Conservation (phyloP, 768 basidiomycete species). For the Rubroboletus pulcherrimus region DNA sequence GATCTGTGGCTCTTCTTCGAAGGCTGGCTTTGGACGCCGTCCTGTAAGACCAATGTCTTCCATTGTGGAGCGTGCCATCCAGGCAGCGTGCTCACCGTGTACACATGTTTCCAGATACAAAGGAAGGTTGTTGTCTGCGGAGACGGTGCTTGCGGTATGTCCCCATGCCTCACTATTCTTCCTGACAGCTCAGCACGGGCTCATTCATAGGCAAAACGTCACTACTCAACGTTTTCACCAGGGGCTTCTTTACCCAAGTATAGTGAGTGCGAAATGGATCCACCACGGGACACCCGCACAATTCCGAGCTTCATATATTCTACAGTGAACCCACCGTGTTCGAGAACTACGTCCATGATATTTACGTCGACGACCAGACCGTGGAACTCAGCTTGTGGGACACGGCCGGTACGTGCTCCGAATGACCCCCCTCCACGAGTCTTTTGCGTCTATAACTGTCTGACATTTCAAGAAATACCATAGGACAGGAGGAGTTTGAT, state of each 20-base stretch:
- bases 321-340: constrained; percentile 89
- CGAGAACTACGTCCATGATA: constrained; percentile 94
- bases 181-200: constrained; percentile 9
- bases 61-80: constrained; percentile 3
- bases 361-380: constrained; percentile 79
- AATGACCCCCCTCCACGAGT: not conserved
- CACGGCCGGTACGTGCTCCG: constrained; percentile 69
- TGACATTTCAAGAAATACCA: constrained; percentile 31
- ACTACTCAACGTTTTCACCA: constrained; percentile 81
- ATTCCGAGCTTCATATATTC: not conserved
- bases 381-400: constrained; percentile 97
- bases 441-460: constrained; percentile 17
- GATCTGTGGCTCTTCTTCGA: constrained; percentile 53
- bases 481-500: constrained; percentile 96
- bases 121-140: constrained; percentile 87
- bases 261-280: constrained; percentile 54
- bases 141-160: constrained; percentile 86
- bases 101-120: constrained; percentile 37
- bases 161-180: not conserved
- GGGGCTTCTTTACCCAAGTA: constrained; percentile 92
- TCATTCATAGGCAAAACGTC: constrained; percentile 67
- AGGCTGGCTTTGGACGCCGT: constrained; percentile 50
- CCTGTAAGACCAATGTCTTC: constrained; percentile 21
- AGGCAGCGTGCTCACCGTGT: constrained; percentile 12
- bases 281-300: not conserved